Evolutionary conservation across 768 basidiomycete genomes (phyloP), one percentile per base, ranked within the genome.

Genomic region (Mycena chlorophos): DNA sequence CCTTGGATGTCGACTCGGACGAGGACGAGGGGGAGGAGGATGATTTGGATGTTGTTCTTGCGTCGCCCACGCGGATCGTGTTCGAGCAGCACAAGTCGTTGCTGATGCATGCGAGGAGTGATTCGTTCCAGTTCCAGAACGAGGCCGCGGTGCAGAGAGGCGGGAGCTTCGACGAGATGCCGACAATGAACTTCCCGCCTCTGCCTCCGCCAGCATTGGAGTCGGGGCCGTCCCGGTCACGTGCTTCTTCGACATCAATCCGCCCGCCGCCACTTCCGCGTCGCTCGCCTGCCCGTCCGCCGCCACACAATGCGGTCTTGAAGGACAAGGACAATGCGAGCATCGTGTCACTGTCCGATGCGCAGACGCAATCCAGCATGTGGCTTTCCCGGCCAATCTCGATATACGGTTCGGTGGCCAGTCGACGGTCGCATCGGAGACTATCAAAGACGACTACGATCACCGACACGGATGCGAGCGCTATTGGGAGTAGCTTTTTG

Each of bases 401-500:
- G 8, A 22, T 16, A 12, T 6, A 12, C n/a, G 40, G 14, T 19
- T 42, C 55, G n/a, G 40, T 56, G n/a, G n/a, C n/a, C n/a, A n/a
- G n/a, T n/a, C 31, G 37, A 22, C 47, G 2, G 34, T n/a, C 17
- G 30, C 55, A 4, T 51, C 51, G 22, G 49, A 48, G 51, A 49
- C 50, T 16, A 19, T 54, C n/a, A 23, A 39, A n/a, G 51, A 38
- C 25, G 55, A 34, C 55, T 31, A 37, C n/a, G 37, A 34, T 29
- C 26, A 52, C 25, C 39, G 26, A 17, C 26, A 43, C 23, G 25
- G n/a, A n/a, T n/a, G n/a, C n/a, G n/a, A 4, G 10, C 46, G 10
- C 20, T 2, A 56, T 43, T 14, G 54, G 58, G 20, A 25, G 22
- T 31, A 57, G 53, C 29, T 52, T 57, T 47, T 29, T 57, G 22